These are phyloP conservation scores for Talaromyces sp. DNA, from an alignment of 2,329 filamentous ascomycete genomes.

Conservation along the genomic window DNA sequence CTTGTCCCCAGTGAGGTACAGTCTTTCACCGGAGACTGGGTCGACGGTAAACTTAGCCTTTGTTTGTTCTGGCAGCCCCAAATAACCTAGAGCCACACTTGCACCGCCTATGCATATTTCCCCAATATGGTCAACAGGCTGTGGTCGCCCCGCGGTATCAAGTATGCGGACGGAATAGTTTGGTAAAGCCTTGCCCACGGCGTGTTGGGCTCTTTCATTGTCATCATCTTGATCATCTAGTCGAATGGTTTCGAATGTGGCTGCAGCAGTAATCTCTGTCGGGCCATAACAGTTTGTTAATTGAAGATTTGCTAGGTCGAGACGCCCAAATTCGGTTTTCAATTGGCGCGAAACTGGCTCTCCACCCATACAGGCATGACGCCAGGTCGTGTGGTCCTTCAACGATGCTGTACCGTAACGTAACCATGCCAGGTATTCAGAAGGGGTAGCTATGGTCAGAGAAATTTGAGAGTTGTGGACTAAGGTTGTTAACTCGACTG, in stretches of 20 bases:
- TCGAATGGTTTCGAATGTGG: background rate
- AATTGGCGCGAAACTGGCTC: conserved; percentile 2
- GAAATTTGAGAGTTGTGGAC: conserved; percentile 13
- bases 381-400: background rate
- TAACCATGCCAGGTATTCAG: conserved; percentile 16
- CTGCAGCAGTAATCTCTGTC: conserved; percentile 9
- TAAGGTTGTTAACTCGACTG: conserved; percentile 9
- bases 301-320: conserved; percentile 10
- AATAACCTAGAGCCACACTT: conserved; percentile 17
- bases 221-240: background rate
- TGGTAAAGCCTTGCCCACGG: conserved; percentile 22
- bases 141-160: conserved; percentile 31
- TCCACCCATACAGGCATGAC: background rate
- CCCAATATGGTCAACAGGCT: conserved; percentile 34
- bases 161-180: conserved; percentile 37
- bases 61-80: conserved; percentile 12
- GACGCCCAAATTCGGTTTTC: conserved; percentile 2
- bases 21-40: conserved; percentile 10
- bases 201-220: background rate
- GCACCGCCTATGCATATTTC: conserved; percentile 33
- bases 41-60: conserved; percentile 12
- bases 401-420: conserved; percentile 1
- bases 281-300: conserved; percentile 14
- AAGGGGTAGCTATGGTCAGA: conserved; percentile 16
- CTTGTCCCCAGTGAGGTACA: conserved; percentile 13